Conservation (phyloP, 768 basidiomycete species). For the Hypsizygus marmoreus region DNA sequence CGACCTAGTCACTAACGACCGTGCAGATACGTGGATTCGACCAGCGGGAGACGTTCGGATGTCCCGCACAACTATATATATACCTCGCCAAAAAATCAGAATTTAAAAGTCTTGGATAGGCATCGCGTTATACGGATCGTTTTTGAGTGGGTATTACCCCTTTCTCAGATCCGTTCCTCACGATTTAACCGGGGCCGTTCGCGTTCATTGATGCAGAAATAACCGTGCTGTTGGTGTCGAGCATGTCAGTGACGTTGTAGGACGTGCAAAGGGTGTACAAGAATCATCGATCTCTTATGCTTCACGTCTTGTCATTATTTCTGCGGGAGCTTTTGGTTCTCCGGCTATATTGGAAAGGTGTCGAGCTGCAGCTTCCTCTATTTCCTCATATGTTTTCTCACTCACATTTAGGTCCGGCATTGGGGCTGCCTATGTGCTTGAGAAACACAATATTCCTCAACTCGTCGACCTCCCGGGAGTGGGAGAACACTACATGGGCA, state of each 20-base stretch:
- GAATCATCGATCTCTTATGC: conserved; percentile 32
- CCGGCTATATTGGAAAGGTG: conserved; percentile 56
- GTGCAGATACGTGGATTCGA: conserved; percentile 52
- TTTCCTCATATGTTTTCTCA: neutral
- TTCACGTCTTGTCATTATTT: conserved; percentile 49
- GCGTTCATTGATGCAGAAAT: too few species aligned
- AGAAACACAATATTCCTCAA: conserved; percentile 46
- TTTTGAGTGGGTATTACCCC: conserved; percentile 40
- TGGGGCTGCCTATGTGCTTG: conserved; percentile 51
- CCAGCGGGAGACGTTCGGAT: conserved; percentile 59
- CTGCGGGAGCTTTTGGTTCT: conserved; percentile 57
- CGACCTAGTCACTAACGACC: neutral
- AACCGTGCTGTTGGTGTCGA: conserved; percentile 53
- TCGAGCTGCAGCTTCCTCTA: neutral
- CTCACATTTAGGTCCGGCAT: conserved; percentile 60
- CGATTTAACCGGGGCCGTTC: too few species aligned
- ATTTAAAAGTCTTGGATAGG: conserved; percentile 41
- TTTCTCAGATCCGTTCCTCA: neutral
- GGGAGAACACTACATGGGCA: conserved; percentile 67
- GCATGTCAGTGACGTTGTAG: conserved; percentile 40
- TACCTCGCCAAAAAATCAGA: conserved; percentile 43
- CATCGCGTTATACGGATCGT: conserved; percentile 49
- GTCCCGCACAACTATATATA: conserved; percentile 54
- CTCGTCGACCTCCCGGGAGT: conserved; percentile 73
- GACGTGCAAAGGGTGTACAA: conserved; percentile 22